Evolutionary conservation across 805 yeast species (phyloP).

Genomic region (Candida insectalens): DNA sequence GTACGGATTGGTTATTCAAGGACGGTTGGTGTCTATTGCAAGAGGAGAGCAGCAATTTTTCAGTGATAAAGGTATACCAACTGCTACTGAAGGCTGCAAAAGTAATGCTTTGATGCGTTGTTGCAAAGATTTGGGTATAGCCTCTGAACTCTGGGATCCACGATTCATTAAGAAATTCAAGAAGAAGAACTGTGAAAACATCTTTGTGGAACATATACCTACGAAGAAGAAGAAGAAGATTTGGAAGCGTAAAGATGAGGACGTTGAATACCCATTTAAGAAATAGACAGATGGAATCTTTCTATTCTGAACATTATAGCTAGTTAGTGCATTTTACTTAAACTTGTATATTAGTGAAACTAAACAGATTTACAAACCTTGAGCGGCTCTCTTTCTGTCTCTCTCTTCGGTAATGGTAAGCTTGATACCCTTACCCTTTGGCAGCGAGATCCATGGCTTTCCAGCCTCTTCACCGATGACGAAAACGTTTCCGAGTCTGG

Average conservation of each 20-base stretch:
- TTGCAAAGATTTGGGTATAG: constrained; percentile 94
- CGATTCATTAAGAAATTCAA: constrained; percentile 68
- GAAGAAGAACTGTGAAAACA: constrained; percentile 60
- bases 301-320: background rate
- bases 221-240: constrained; percentile 82
- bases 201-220: constrained; percentile 74
- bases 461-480: constrained; percentile 86
- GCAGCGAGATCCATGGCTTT: constrained; percentile 89
- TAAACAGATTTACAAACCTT: constrained; percentile 34
- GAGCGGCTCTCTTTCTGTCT: constrained; percentile 93
- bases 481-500: constrained; percentile 89
- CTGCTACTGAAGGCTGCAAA: constrained; percentile 96
- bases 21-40: constrained; percentile 82
- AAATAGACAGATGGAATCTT: constrained; percentile 9
- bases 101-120: constrained; percentile 96
- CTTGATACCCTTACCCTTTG: constrained; percentile 99
- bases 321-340: too few species aligned
- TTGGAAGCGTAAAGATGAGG: constrained; percentile 83
- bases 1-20: constrained; percentile 79
- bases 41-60: constrained; percentile 95
- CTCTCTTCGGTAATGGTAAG: constrained; percentile 94
- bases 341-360: constrained; percentile 2
- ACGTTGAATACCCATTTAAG: constrained; percentile 81
- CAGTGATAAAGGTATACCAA: constrained; percentile 77
- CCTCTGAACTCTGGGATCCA: constrained; percentile 97